Evolutionary conservation across 441 rosid genomes (phyloP).

Genomic region (Pelargonium myrrhifolium): DNA sequence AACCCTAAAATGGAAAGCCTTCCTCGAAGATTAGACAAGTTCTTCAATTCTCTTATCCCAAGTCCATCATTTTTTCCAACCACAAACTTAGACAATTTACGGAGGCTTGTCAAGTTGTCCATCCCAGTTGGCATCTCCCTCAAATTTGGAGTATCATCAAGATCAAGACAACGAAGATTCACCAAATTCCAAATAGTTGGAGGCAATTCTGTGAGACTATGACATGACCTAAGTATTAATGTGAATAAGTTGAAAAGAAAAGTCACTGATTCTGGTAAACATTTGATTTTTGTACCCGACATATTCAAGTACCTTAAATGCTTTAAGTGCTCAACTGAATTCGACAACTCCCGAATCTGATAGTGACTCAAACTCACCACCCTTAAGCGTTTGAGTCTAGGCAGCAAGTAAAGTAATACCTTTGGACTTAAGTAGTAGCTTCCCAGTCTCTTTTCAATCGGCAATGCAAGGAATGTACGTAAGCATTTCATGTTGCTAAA

Average conservation of each 20-base stretch:
- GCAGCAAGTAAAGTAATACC: background rate
- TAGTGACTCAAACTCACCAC: no score
- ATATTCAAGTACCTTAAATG: conserved; percentile 18
- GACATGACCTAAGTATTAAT: background rate
- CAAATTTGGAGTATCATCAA: background rate
- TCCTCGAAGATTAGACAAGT: conserved; percentile 13
- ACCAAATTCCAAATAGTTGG: background rate
- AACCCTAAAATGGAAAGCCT: conserved; percentile 13
- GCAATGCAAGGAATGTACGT: background rate
- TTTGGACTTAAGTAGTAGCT: no score
- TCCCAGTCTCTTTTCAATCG: no score
- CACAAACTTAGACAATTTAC: conserved; percentile 6
- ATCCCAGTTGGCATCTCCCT: conserved; percentile 3
- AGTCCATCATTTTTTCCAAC: conserved; percentile 8
- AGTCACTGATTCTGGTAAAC: background rate
- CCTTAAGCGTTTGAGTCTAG: no score
- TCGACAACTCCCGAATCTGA: no score
- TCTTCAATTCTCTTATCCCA: conserved; percentile 13
- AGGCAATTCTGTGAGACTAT: no score
- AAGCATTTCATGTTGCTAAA: background rate
- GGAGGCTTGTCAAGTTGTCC: background rate
- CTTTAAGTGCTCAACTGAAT: background rate
- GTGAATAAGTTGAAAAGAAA: conserved; percentile 8
- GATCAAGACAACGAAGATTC: conserved; percentile 5
- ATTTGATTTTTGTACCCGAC: background rate